Base-by-base conservation (phyloP, 345 rosid genomes). In the Salix purpurea region DNA sequence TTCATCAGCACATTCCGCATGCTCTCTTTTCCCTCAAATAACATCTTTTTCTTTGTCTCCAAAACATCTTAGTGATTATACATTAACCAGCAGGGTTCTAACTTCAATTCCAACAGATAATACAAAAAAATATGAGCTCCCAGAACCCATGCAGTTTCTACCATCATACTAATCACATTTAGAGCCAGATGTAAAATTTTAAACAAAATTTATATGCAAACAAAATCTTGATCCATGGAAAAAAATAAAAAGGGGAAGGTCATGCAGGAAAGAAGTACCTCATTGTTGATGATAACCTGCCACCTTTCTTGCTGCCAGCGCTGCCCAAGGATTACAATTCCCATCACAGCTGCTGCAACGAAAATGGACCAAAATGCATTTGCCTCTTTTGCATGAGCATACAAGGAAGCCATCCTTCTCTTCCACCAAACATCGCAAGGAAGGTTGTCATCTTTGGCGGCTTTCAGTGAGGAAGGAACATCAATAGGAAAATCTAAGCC, bases 351-450 rank as follows among this genome's bases (percentile, higher is more conserved):
- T 11, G 97, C 98, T 52, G 99, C 97, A 85, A 96, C 71, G 65
- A 92, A 94, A 74, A 96, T 79, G 23, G 99, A 94, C 99, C 99
- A 96, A 23, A 94, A 79, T 26, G 97, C 64, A 78, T 92, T 92
- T 54, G 98, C 91, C 71, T 94, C 99, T 86, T 88, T 90, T 23
- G 97, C 93, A 69, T 89, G 92, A 71, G 82, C 73, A 84, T 88
- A 94, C 68, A 94, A 58, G 26, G 97, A 89, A 74, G 87, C 79
- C 36, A 95, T 94, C 78, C 92, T 89, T 78, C 91, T 90, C 88
- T 87, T 96, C 99, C 99, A 96, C 99, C 99, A 94, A 61, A 97
- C 94, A 76, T 87, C 91, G 69, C 92, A 88, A 26, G 98, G 97
- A 64, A 90, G 90, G 74, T 88, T 71, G 40, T 76, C 90, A 69